phyloP scores from a whole-genome alignment of 306 rosid genomes.

The barrel medic (Medicago truncatula) region DNA sequence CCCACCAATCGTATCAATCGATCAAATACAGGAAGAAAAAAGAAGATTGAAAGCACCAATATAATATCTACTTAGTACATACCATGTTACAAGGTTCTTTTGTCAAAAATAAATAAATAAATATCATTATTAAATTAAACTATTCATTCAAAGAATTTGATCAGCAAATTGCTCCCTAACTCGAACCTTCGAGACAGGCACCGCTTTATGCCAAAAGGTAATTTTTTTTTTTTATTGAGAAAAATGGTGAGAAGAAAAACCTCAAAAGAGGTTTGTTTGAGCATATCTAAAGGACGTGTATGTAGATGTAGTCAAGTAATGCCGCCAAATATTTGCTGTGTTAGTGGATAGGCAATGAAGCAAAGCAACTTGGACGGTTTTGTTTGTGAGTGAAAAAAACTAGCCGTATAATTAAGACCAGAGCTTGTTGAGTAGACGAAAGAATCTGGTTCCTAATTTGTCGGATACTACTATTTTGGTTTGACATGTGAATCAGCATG shows the following conservation, averaged over 20 bases:
- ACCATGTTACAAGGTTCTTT: background rate
- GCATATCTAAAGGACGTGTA: conserved; percentile 39
- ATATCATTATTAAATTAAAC: background rate
- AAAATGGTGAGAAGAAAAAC: conserved; percentile 1
- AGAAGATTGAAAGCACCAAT: background rate
- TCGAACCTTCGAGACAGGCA: background rate
- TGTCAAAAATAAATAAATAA: too few species aligned
- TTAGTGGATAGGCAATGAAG: conserved; percentile 62
- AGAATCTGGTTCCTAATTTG: conserved; percentile 40
- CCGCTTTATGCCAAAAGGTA: background rate
- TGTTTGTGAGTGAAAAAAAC: conserved; percentile 45
- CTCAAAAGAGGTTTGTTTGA: background rate
- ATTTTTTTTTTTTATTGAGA: background rate
- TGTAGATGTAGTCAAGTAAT: conserved; percentile 14
- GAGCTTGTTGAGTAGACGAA: conserved; percentile 39
- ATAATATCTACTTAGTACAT: background rate
- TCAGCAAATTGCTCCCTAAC: background rate
- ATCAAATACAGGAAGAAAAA: background rate
- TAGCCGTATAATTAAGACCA: conserved; percentile 33
- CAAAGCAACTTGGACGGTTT: conserved; percentile 46
- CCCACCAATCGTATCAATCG: conserved; percentile 23
- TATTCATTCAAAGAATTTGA: background rate
- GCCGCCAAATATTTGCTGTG: conserved; percentile 44
- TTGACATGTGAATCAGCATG: conserved; percentile 50
- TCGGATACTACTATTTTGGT: conserved; percentile 26